Evolutionary conservation across 441 rosid genomes (phyloP).

Genomic region (Corymbia citriodora): DNA sequence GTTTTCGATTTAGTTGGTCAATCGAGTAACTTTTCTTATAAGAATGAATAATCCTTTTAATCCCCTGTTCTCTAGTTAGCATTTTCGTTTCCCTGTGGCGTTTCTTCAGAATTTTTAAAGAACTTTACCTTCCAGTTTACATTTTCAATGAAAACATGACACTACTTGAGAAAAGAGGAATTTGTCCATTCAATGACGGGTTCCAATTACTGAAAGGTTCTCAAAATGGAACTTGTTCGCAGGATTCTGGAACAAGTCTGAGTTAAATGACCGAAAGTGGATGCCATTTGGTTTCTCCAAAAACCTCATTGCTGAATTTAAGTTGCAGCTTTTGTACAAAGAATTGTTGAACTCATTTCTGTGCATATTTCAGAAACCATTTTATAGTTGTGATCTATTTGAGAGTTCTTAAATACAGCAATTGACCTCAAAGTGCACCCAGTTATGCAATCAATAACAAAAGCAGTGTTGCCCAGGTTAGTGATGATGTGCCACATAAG

Average conservation of each 20-base stretch:
- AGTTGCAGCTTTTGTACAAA: conserved; percentile 39
- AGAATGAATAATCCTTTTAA: too few relatives aligned
- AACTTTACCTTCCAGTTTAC: neutral
- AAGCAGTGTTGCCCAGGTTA: conserved; percentile 20
- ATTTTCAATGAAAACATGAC: neutral
- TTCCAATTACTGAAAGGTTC: neutral
- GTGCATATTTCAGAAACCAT: conserved; percentile 7
- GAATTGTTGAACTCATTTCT: conserved; percentile 2
- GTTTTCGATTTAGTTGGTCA: neutral
- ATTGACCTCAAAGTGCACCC: conserved; percentile 22
- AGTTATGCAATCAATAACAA: conserved; percentile 14
- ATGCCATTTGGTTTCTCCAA: too few relatives aligned
- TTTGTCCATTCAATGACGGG: neutral
- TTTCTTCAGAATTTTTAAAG: neutral
- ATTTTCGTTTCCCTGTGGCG: neutral
- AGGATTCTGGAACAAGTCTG: neutral
- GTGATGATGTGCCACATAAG: conserved; percentile 2
- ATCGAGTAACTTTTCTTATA: too few relatives aligned
- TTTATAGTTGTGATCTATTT: neutral
- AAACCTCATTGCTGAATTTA: conserved; percentile 30
- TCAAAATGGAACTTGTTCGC: neutral
- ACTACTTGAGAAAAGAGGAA: neutral
- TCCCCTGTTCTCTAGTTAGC: neutral
- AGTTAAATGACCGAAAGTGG: neutral
- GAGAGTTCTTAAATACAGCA: conserved; percentile 3